phyloP scores from a whole-genome alignment of 176 grass and related monocot genomes.

The Phragmites australis region DNA sequence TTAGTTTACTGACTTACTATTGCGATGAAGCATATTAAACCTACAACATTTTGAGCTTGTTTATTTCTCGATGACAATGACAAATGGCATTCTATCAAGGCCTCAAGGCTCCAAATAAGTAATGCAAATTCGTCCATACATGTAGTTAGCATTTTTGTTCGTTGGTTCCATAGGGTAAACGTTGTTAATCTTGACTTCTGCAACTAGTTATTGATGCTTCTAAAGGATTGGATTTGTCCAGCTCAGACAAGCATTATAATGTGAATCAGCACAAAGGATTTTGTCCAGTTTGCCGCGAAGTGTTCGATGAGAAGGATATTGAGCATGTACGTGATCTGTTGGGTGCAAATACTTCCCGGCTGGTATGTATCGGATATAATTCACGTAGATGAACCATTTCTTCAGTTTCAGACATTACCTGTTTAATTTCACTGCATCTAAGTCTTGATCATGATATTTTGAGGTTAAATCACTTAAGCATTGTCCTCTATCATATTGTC shows the following conservation, averaged over 20 bases:
- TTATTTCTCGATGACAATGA: constrained; percentile 9
- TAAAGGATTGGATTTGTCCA: constrained; percentile 43
- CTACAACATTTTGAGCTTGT: neutral
- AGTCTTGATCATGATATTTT: constrained; percentile 17
- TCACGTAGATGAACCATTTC: constrained; percentile 9
- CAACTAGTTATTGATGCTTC: constrained; percentile 41
- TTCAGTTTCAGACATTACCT: neutral
- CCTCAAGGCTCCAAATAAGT: neutral
- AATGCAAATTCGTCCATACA: neutral
- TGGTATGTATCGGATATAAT: constrained; percentile 59
- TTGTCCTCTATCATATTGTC: constrained; percentile 13
- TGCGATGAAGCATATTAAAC: neutral
- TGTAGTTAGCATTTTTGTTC: neutral
- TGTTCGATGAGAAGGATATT: constrained; percentile 91
- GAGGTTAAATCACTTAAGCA: neutral
- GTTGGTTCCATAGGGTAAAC: constrained; percentile 18
- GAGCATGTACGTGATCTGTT: constrained; percentile 72
- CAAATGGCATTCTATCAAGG: neutral
- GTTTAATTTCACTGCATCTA: neutral
- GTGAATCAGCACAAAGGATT: constrained; percentile 71
- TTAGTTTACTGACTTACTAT: neutral
- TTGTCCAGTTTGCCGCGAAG: constrained; percentile 92
- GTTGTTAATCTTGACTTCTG: constrained; percentile 31
- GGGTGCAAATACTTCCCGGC: constrained; percentile 39
- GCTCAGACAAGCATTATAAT: constrained; percentile 44